These are phyloP conservation scores for Aspergillus puulaauensis DNA, from an alignment of 2,329 filamentous ascomycete genomes.

Conservation along the genomic window DNA sequence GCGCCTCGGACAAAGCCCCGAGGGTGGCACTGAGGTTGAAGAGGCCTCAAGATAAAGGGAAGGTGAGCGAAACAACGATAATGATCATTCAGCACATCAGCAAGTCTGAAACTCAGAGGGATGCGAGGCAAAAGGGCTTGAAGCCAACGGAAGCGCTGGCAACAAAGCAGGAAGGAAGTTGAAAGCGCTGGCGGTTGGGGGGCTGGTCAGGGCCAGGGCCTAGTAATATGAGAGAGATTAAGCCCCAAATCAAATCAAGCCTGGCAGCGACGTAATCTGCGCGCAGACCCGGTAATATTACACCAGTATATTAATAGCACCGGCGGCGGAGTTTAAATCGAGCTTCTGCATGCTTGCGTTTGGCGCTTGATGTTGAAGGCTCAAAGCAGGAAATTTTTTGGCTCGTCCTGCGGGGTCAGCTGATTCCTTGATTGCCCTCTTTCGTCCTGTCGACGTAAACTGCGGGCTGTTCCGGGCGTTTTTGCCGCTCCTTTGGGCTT, in stretches of 20 bases:
- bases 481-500: slow-evolving; percentile 7
- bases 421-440: slow-evolving; percentile 12
- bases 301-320: slow-evolving; percentile 6
- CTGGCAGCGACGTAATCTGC: background rate
- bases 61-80: background rate
- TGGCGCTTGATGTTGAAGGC: background rate
- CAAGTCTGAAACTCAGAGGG: background rate
- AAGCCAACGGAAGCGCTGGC: background rate
- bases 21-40: slow-evolving; percentile 11
- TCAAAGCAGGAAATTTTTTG: slow-evolving; percentile 13
- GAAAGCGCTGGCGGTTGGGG: background rate
- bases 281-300: slow-evolving; percentile 1
- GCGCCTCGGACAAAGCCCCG: slow-evolving; percentile 14
- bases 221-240: slow-evolving; percentile 3
- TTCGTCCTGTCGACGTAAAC: background rate
- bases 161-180: slow-evolving; percentile 2
- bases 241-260: slow-evolving; percentile 6
- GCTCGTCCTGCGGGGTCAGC: slow-evolving; percentile 21
- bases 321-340: background rate
- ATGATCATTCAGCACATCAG: background rate
- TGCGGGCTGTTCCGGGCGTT: background rate
- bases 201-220: slow-evolving; percentile 1
- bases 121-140: background rate
- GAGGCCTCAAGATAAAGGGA: slow-evolving; percentile 4
- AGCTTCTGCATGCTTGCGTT: background rate